These are phyloP conservation scores for Botrytis elliptica DNA, from an alignment of 2,329 filamentous ascomycete genomes.

Conservation along the genomic window DNA sequence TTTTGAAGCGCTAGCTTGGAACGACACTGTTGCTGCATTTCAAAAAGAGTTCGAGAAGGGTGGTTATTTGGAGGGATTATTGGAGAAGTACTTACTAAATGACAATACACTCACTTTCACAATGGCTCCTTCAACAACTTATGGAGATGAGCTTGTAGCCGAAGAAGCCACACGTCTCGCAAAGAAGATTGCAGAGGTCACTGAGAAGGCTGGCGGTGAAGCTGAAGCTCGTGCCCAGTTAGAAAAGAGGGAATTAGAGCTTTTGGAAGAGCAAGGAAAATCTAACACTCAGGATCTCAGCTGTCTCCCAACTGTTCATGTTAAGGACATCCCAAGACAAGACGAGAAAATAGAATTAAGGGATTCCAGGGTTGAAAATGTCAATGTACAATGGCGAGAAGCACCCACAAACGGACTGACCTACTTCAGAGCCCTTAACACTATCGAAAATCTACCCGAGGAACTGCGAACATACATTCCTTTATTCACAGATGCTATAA, in stretches of 20 bases:
- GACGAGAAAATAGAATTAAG: slow-evolving; percentile 61
- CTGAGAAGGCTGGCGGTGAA: slow-evolving; percentile 66
- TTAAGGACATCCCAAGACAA: slow-evolving; percentile 81
- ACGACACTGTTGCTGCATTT: slow-evolving; percentile 81
- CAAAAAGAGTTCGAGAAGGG: slow-evolving; percentile 72
- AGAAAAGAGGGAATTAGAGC: slow-evolving; percentile 72
- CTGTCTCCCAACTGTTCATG: slow-evolving; percentile 82
- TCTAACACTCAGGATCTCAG: slow-evolving; percentile 82
- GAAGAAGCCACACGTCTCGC: slow-evolving; percentile 78
- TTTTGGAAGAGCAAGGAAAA: slow-evolving; percentile 80
- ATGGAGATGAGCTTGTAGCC: slow-evolving; percentile 67
- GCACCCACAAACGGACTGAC: slow-evolving; percentile 93
- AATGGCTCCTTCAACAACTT: slow-evolving; percentile 82
- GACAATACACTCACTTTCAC: slow-evolving; percentile 88
- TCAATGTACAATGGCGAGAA: slow-evolving; percentile 84
- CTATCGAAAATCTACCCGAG: slow-evolving; percentile 74
- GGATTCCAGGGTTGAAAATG: slow-evolving; percentile 63
- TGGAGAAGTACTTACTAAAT: slow-evolving; percentile 88
- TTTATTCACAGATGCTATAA: slow-evolving; percentile 86
- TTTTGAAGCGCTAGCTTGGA: slow-evolving; percentile 88
- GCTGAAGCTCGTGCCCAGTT: slow-evolving; percentile 70
- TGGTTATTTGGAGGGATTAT: slow-evolving; percentile 76
- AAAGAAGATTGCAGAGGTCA: slow-evolving; percentile 68
- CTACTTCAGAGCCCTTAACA: slow-evolving; percentile 89
- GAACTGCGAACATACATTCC: slow-evolving; percentile 83